Conservation (phyloP, 768 basidiomycete genomes). For the Lactarius evosmus region DNA sequence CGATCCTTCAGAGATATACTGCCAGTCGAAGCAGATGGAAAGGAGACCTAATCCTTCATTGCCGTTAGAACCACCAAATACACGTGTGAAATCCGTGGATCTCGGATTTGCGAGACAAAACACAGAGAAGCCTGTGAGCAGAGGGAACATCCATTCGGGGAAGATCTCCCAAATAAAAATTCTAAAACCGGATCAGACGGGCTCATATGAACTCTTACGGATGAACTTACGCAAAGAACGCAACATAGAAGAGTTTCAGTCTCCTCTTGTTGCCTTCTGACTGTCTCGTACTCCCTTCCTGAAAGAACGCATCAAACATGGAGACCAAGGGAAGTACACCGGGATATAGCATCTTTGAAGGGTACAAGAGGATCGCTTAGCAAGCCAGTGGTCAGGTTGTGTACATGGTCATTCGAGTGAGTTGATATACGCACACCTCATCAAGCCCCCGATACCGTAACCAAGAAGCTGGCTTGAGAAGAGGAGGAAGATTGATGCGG, state of each 20-base stretch:
- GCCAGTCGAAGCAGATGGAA: constrained; percentile 32
- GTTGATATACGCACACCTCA: constrained; percentile 40
- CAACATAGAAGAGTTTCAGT: constrained; percentile 49
- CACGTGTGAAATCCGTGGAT: constrained; percentile 28
- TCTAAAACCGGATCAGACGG: constrained; percentile 21
- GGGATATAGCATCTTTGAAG: constrained; percentile 53
- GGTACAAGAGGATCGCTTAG: constrained; percentile 48
- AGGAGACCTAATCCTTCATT: constrained; percentile 32
- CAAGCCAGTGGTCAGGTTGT: neutral
- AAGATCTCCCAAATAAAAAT: constrained; percentile 35
- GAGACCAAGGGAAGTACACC: constrained; percentile 46
- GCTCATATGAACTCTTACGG: neutral
- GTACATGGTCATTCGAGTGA: neutral
- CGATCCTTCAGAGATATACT: constrained; percentile 32
- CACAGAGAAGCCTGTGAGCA: constrained; percentile 33
- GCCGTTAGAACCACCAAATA: constrained; percentile 31
- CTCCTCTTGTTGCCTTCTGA: constrained; percentile 37
- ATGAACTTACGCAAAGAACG: constrained; percentile 36
- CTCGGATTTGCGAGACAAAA: constrained; percentile 33
- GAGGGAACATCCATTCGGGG: constrained; percentile 27
- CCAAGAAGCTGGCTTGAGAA: constrained; percentile 41
- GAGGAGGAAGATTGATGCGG: constrained; percentile 44
- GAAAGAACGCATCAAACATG: constrained; percentile 50
- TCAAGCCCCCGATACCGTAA: constrained; percentile 54
- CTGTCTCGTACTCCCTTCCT: constrained; percentile 35